Conservation (phyloP, 257 asterid genomes). For the Buddleja alternifolia region DNA sequence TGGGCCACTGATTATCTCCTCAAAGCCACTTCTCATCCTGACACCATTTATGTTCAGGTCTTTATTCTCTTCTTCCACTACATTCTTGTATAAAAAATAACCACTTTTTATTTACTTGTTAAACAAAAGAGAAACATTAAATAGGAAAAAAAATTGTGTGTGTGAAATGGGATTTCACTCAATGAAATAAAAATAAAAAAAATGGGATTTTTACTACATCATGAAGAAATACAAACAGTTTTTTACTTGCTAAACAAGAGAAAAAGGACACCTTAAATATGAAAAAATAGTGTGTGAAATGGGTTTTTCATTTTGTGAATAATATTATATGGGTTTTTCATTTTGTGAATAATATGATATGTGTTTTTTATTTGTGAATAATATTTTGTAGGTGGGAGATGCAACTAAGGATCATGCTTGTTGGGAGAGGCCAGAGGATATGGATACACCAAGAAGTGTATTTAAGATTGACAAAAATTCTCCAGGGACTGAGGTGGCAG, state of each 20-base stretch:
- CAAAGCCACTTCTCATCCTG: slow-evolving; percentile 90
- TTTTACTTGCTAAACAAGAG: too few species aligned
- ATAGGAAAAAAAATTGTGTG: too few species aligned
- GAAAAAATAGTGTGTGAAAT: too few species aligned
- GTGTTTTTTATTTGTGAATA: too few species aligned
- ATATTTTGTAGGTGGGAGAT: slow-evolving; percentile 71
- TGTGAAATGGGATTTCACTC: too few species aligned
- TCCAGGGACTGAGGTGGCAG: slow-evolving; percentile 97
- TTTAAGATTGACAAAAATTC: slow-evolving; percentile 77
- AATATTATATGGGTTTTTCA: too few species aligned
- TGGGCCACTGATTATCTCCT: slow-evolving; percentile 98
- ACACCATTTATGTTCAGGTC: slow-evolving; percentile 91
- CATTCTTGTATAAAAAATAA: not conserved
- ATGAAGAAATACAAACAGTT: too few species aligned
- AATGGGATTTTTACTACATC: too few species aligned
- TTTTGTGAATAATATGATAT: not conserved
- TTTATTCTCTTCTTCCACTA: too few species aligned
- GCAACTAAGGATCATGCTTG: slow-evolving; percentile 87
- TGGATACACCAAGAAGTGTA: slow-evolving; percentile 97
- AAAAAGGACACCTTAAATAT: too few species aligned
- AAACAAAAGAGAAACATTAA: not conserved
- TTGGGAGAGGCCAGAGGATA: slow-evolving; percentile 99
- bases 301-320: too few species aligned
- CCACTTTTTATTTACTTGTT: not conserved
- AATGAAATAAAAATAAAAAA: too few species aligned